Conservation (phyloP, 2,329 filamentous ascomycete species). For the Lecanoromycetidae sp. region DNA sequence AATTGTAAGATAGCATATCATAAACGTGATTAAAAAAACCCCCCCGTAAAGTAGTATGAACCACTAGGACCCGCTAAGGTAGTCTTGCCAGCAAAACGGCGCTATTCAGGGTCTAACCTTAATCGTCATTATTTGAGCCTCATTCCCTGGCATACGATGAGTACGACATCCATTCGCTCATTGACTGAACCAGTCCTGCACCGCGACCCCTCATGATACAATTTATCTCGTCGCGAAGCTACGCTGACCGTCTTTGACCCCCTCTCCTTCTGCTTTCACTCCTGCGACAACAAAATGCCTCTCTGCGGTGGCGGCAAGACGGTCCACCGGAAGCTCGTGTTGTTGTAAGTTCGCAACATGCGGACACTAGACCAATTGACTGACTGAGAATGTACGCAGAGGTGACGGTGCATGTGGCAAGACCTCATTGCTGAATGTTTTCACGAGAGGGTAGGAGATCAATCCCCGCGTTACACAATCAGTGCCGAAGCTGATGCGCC, state of each 20-base stretch:
- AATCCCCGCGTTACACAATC: neutral
- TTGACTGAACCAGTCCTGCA: too few relatives aligned
- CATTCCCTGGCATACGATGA: too few relatives aligned
- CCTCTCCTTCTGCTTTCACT: constrained; percentile 16
- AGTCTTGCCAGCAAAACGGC: too few relatives aligned
- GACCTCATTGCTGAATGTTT: constrained; percentile 93
- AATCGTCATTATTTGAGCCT: too few relatives aligned
- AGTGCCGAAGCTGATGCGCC: constrained; percentile 9
- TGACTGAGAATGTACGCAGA: constrained; percentile 36
- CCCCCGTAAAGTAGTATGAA: too few relatives aligned
- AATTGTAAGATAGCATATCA: too few relatives aligned
- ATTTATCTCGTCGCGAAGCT: too few relatives aligned
- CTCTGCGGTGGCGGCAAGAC: constrained; percentile 66
- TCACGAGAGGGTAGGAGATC: constrained; percentile 72
- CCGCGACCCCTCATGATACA: too few relatives aligned
- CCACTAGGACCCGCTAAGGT: too few relatives aligned
- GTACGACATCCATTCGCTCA: too few relatives aligned
- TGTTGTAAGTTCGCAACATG: constrained; percentile 51
- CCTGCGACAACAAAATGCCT: constrained; percentile 37
- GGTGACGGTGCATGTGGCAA: constrained; percentile 96
- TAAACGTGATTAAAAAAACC: too few relatives aligned
- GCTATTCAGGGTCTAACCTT: too few relatives aligned
- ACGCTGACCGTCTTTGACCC: neutral
- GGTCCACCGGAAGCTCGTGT: constrained; percentile 89
- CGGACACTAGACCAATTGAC: constrained; percentile 9